phyloP scores from a whole-genome alignment of 2,329 filamentous ascomycete genomes.

The Alternaria triticimaculans region DNA sequence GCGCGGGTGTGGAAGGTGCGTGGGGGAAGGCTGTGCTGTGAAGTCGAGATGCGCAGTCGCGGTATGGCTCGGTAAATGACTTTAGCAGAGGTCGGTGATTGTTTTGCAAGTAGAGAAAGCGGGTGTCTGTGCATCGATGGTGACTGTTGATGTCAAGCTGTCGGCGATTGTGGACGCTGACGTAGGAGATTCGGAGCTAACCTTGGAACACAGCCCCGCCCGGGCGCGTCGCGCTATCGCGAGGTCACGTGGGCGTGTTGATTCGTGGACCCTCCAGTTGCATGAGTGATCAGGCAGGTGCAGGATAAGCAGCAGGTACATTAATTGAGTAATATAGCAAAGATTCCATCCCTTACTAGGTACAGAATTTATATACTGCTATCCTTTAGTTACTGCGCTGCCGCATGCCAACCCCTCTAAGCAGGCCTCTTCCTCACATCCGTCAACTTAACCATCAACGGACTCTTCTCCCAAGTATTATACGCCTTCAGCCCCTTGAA shows the following conservation, averaged over 20 bases:
- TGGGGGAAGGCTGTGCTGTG: background rate
- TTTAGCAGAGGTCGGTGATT: background rate
- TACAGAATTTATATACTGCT: background rate
- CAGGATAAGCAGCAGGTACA: too few relatives aligned
- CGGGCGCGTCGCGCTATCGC: conserved; percentile 14
- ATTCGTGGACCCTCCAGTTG: background rate
- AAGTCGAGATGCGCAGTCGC: background rate
- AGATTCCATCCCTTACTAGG: background rate
- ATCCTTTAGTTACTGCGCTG: background rate
- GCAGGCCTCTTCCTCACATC: conserved; percentile 33
- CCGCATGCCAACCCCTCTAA: background rate
- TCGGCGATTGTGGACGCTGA: conserved; percentile 7
- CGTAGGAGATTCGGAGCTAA: conserved; percentile 16
- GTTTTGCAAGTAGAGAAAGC: background rate
- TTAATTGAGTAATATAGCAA: background rate
- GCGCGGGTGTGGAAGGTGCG: conserved; percentile 22
- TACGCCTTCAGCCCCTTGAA: conserved; percentile 38
- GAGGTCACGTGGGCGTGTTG: conserved; percentile 5
- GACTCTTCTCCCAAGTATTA: conserved; percentile 45
- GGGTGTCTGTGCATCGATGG: background rate
- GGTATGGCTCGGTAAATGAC: background rate
- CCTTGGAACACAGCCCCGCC: conserved; percentile 13
- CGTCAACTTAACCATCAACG: conserved; percentile 40
- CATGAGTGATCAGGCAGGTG: too few relatives aligned
- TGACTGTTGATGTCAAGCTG: background rate